Conservation (phyloP, 228 moss, liverwort and hornwort genomes). For the Sphagnum fallax region DNA sequence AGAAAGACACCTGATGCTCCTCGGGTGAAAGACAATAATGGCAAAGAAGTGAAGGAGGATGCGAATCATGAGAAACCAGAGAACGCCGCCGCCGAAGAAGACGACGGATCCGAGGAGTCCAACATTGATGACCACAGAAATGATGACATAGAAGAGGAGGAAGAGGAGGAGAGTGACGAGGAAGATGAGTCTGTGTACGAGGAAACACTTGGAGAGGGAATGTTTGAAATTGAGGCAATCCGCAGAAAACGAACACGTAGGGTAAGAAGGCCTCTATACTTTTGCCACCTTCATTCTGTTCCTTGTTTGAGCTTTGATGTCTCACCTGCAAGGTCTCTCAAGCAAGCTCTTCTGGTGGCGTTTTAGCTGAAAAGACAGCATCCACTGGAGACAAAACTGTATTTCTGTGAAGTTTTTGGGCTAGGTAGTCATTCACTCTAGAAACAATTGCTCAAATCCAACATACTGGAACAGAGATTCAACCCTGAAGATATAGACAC, state of each 20-base stretch:
- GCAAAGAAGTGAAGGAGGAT: conserved; percentile 12
- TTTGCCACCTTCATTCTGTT: too few species aligned
- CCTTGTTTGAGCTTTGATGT: too few species aligned
- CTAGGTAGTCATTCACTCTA: too few species aligned
- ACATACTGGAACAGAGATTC: too few species aligned
- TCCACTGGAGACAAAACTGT: too few species aligned
- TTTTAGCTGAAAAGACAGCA: too few species aligned
- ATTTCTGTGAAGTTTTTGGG: neutral
- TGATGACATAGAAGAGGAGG: conserved; percentile 10
- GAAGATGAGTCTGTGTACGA: conserved; percentile 35
- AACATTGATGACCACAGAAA: conserved; percentile 32
- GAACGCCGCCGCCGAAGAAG: conserved; percentile 19
- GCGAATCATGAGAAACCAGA: conserved; percentile 31
- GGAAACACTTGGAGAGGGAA: conserved; percentile 58
- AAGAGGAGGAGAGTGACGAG: conserved; percentile 21
- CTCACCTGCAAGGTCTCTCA: too few species aligned
- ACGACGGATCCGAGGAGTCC: conserved; percentile 38
- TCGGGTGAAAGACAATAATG: conserved; percentile 14
- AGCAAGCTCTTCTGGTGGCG: too few species aligned
- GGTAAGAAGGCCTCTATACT: conserved; percentile 11
- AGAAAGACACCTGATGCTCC: neutral
- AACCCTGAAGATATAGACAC: too few species aligned
- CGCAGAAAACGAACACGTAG: conserved; percentile 56
- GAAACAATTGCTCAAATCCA: too few species aligned
- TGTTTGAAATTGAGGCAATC: conserved; percentile 60